phyloP scores from a whole-genome alignment of 2,329 filamentous ascomycete species.

The Aspergillus fumigatiaffinis region DNA sequence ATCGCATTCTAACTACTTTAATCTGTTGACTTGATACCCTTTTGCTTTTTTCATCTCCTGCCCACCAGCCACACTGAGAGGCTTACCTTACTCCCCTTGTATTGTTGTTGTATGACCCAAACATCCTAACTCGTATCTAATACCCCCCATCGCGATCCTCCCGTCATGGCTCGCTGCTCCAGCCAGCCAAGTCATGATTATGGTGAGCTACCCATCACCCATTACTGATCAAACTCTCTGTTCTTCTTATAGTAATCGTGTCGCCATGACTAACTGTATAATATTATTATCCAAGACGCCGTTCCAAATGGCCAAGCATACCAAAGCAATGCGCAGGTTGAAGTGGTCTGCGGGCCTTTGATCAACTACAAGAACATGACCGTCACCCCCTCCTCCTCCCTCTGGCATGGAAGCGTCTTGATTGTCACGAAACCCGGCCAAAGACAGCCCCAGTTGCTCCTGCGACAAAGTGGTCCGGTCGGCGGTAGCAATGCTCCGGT shows the following conservation, averaged over 20 bases:
- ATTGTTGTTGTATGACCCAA: background rate
- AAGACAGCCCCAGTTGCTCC: constrained; percentile 56
- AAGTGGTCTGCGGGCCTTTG: constrained; percentile 46
- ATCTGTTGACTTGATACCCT: background rate
- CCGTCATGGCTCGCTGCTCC: background rate
- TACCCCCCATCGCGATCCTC: background rate
- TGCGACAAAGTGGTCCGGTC: constrained; percentile 33
- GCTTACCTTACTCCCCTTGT: background rate
- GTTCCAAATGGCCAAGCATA: constrained; percentile 19
- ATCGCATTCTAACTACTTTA: background rate
- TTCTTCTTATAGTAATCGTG: background rate
- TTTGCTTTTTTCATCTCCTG: background rate
- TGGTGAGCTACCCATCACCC: background rate
- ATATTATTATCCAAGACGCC: constrained; percentile 7
- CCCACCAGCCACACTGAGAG: background rate
- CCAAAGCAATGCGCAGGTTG: constrained; percentile 25
- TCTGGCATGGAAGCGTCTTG: constrained; percentile 82
- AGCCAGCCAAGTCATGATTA: background rate
- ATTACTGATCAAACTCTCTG: background rate
- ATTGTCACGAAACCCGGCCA: constrained; percentile 73
- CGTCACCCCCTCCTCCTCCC: constrained; percentile 25
- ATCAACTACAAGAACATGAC: constrained; percentile 48
- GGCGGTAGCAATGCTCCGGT: constrained; percentile 19
- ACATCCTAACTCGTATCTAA: background rate
- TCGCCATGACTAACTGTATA: background rate